A percentile compares a stretch with the other conserved stretches of the same genome.
Conservation (phyloP, 192 early-diverging fungal species). For the Backusella morwellensis region DNA sequence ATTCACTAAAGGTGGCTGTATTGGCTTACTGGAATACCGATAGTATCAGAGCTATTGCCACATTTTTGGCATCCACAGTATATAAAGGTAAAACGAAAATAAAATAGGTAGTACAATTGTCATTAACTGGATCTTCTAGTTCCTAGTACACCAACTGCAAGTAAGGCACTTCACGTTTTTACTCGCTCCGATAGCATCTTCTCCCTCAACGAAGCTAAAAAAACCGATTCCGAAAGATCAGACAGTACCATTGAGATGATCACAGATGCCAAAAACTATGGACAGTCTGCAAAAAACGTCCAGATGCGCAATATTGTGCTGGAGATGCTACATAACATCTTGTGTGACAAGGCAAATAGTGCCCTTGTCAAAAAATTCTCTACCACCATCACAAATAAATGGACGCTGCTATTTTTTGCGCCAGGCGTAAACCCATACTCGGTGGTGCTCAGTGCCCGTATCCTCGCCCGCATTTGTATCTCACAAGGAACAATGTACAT, state of each 20-base stretch:
- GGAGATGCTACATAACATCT: conserved; percentile 64
- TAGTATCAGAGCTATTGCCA: conserved; percentile 55
- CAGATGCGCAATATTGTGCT: conserved; percentile 45
- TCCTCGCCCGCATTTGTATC: conserved; percentile 46
- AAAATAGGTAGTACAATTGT: neutral
- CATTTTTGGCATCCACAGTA: conserved; percentile 60
- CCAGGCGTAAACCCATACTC: conserved; percentile 47
- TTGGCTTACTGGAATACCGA: conserved; percentile 57
- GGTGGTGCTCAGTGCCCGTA: conserved; percentile 50
- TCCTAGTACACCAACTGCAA: neutral
- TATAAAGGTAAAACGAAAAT: conserved; percentile 41
- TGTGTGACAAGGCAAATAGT: conserved; percentile 46
- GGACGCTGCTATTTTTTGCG: conserved; percentile 61
- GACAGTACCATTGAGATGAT: neutral
- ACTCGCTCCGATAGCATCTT: neutral
- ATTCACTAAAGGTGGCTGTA: conserved; percentile 53
- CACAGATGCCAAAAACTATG: neutral
- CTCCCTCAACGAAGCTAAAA: neutral
- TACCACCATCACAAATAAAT: conserved; percentile 56
- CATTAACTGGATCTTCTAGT: neutral
- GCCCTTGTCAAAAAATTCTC: conserved; percentile 50
- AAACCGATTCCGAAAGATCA: neutral
- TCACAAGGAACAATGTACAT: conserved; percentile 47
- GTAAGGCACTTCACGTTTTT: neutral
- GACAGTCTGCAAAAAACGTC: neutral